Base-by-base conservation (phyloP, 169 alveolate species). In the Eimeria falciformis region DNA sequence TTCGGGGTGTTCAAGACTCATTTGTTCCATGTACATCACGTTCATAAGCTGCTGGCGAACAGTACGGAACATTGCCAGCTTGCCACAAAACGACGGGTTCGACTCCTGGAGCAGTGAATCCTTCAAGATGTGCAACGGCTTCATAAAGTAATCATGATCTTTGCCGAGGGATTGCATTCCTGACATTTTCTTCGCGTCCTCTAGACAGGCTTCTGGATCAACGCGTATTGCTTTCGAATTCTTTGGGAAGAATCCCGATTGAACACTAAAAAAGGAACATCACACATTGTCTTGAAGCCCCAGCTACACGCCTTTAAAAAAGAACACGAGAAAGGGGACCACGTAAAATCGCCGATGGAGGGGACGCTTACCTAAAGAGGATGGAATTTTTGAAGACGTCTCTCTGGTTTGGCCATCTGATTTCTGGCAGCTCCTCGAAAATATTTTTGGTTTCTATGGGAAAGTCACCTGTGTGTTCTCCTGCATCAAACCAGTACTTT, bases 361-460 rank as follows among this genome's bases (percentile, higher is more conserved):
- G n/a, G 14, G 11, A 5, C 29, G 68, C 87, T 5, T 12, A 84
- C 89, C 96, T 84, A 77, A 91, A 93, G 21, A 95, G 73, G 71
- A 95, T 68, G 50, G 96, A 94, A 12, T 90, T 91, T 43, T 88
- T 86, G 91, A 95, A 95, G 25, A 94, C 94, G 14, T 78, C 93
- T 3, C 92, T 88, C 25, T 66, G 84, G 18, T 86, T 47, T 27
- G 96, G 96, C 96, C 96, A 95, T 37, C 47, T 56, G 50, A 84
- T 73, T 45, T 94, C 91, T 17, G 96, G 96, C 14, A 95, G 82
- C 37, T 93, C 96, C 69, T 93, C 96, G 79, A 82, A 91, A 14
- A 95, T 89, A 62, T 95, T 81, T 23, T 77, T 47, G 65, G 88
- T 93, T 65, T 86, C 83, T 12, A 95, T 93, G 17, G 96, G 96